Evolutionary conservation across 257 asterid genomes (phyloP).

Genomic region (Solanum gracilifrons): DNA sequence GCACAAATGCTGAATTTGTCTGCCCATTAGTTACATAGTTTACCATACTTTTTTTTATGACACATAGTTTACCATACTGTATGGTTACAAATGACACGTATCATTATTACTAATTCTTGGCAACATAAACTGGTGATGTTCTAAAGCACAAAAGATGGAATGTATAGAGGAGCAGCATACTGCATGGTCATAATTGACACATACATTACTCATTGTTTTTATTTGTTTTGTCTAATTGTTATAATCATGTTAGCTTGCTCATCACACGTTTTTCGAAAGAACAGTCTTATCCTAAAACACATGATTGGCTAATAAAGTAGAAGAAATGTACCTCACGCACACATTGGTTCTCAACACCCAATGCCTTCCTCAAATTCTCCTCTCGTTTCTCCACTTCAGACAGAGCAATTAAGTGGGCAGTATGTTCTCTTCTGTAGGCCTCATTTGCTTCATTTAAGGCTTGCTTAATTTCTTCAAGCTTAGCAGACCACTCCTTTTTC

Average conservation of each 20-base stretch:
- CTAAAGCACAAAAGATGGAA: not conserved
- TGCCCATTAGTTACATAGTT: not conserved
- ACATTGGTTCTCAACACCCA: constrained; percentile 94
- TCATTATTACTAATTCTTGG: not conserved
- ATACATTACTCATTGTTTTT: not conserved
- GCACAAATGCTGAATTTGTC: not conserved
- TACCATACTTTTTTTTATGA: not conserved
- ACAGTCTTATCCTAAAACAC: constrained; percentile 3
- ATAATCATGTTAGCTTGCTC: not conserved
- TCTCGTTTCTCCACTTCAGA: constrained; percentile 90
- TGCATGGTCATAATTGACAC: not conserved
- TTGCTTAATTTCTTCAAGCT: constrained; percentile 57
- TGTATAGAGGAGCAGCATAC: not conserved
- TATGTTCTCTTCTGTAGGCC: constrained; percentile 54
- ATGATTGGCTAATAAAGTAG: not conserved
- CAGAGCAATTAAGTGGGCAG: constrained; percentile 44
- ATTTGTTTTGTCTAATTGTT: not conserved
- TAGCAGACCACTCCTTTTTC: constrained; percentile 80
- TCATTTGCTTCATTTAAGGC: constrained; percentile 57
- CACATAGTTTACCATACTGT: not conserved
- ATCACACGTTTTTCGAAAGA: not conserved
- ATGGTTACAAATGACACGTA: not conserved
- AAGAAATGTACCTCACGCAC: constrained; percentile 60
- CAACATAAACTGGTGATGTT: not conserved
- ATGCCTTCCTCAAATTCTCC: constrained; percentile 76